Conservation (phyloP, 2,329 filamentous ascomycete species). For the Nakataea oryzae region DNA sequence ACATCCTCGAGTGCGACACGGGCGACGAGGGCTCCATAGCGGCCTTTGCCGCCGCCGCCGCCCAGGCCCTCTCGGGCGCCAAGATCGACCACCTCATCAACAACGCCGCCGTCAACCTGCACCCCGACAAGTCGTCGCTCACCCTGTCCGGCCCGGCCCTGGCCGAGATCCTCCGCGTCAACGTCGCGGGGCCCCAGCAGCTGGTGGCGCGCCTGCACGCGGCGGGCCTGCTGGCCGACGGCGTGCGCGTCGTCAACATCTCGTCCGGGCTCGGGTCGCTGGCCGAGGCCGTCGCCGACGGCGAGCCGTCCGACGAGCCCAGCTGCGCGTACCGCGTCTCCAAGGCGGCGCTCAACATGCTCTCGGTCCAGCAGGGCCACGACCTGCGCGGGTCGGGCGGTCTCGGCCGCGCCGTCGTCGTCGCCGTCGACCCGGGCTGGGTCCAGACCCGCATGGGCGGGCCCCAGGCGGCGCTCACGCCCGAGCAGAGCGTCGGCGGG, state of each 20-base stretch:
- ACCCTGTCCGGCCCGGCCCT: slow-evolving; percentile 24
- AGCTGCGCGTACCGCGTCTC: slow-evolving; percentile 21
- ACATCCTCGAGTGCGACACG: slow-evolving; percentile 18
- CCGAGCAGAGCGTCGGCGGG: slow-evolving; percentile 15
- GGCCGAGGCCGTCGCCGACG: slow-evolving; percentile 13
- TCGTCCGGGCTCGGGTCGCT: slow-evolving; percentile 27
- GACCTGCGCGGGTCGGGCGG: slow-evolving; percentile 11
- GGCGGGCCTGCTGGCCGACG: slow-evolving; percentile 12
- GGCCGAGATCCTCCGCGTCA: slow-evolving; percentile 27
- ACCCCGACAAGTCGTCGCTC: slow-evolving; percentile 23
- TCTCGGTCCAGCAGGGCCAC: slow-evolving; percentile 19
- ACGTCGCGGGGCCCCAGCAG: slow-evolving; percentile 35
- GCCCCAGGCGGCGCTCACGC: slow-evolving; percentile 14
- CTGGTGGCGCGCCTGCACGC: slow-evolving; percentile 25
- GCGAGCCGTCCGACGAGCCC: slow-evolving; percentile 17
- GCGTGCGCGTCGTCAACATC: slow-evolving; percentile 27
- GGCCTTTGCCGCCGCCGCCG: slow-evolving; percentile 10
- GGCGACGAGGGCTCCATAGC: slow-evolving; percentile 21
- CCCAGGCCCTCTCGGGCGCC: slow-evolving; percentile 17
- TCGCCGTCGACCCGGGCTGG: slow-evolving; percentile 22
- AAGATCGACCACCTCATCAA: slow-evolving; percentile 22
- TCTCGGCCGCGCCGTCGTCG: slow-evolving; percentile 16
- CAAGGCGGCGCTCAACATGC: slow-evolving; percentile 19
- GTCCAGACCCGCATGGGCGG: slow-evolving; percentile 23
- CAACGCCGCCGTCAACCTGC: slow-evolving; percentile 24